phyloP scores from a whole-genome alignment of 2,329 filamentous ascomycete species.

The Coniosporium tulheliwenetii region DNA sequence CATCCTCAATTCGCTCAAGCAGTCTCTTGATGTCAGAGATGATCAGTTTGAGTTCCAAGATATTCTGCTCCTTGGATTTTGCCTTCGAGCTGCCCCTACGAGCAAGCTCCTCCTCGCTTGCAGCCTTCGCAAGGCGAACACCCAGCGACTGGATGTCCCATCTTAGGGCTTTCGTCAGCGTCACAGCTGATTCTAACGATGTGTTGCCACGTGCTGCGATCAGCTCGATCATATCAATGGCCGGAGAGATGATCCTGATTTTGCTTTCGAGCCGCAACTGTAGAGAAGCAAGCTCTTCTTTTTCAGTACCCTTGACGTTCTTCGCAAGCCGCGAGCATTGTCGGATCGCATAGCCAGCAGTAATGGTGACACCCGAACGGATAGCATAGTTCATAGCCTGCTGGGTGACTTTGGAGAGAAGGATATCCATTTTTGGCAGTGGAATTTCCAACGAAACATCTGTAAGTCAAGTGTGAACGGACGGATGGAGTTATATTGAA shows the following conservation, averaged over 20 bases:
- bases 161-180: conserved; percentile 67
- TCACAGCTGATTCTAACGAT: conserved; percentile 69
- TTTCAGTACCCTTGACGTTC: conserved; percentile 55
- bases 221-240: conserved; percentile 83
- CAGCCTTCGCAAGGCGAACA: conserved; percentile 55
- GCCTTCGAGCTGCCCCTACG: conserved; percentile 27
- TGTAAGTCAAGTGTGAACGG: too few relatives aligned
- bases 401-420: conserved; percentile 49
- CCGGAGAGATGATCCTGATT: conserved; percentile 78
- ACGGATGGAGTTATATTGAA: too few relatives aligned
- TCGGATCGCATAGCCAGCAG: conserved; percentile 68
- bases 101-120: conserved; percentile 42
- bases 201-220: conserved; percentile 67
- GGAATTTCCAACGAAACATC: too few relatives aligned
- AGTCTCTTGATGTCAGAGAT: conserved; percentile 61
- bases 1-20: conserved; percentile 69
- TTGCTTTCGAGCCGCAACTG: conserved; percentile 69
- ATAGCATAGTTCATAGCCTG: conserved; percentile 91
- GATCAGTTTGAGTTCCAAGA: conserved; percentile 52
- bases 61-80: conserved; percentile 38
- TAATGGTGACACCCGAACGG: conserved; percentile 70
- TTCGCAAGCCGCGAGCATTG: conserved; percentile 62
- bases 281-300: conserved; percentile 55
- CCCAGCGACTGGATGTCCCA: conserved; percentile 72
- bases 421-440: conserved; percentile 43